These are phyloP conservation scores for Macrolepiota albuminosa DNA, from an alignment of 768 basidiomycete genomes.

Conservation along the genomic window DNA sequence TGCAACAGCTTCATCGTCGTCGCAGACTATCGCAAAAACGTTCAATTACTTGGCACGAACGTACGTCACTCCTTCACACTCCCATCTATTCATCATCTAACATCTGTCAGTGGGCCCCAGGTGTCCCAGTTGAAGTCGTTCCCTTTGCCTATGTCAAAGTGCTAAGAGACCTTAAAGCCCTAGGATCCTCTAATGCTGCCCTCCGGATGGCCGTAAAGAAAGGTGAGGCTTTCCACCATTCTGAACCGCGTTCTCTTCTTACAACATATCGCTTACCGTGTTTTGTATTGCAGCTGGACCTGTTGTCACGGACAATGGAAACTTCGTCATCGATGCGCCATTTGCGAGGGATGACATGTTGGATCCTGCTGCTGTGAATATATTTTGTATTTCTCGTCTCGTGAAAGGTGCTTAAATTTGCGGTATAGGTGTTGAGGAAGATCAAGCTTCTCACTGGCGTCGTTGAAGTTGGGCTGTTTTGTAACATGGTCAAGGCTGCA, in stretches of 20 bases:
- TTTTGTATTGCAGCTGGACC: constrained; percentile 64
- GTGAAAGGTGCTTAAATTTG: background rate
- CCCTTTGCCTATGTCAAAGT: constrained; percentile 95
- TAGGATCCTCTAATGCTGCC: constrained; percentile 67
- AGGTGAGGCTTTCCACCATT: constrained; percentile 24
- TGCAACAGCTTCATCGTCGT: constrained; percentile 73
- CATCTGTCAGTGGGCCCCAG: constrained; percentile 67
- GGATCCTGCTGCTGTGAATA: constrained; percentile 56
- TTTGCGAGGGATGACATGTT: constrained; percentile 67
- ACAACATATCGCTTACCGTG: background rate
- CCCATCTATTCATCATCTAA: background rate
- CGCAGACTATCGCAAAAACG: constrained; percentile 96
- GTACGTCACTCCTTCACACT: constrained; percentile 40
- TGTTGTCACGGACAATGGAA: constrained; percentile 95
- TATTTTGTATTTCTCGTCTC: background rate
- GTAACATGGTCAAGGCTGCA: constrained; percentile 88
- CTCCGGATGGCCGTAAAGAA: constrained; percentile 92
- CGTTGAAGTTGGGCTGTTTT: constrained; percentile 99
- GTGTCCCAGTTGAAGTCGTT: constrained; percentile 94
- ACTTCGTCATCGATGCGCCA: constrained; percentile 96
- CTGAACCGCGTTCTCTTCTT: background rate
- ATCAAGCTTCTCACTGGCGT: constrained; percentile 97
- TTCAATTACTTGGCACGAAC: constrained; percentile 71
- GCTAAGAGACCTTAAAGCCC: constrained; percentile 56
- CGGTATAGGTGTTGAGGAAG: constrained; percentile 58